Conservation (phyloP, 2,329 filamentous ascomycete species). For the Pyricularia pennisetigena region DNA sequence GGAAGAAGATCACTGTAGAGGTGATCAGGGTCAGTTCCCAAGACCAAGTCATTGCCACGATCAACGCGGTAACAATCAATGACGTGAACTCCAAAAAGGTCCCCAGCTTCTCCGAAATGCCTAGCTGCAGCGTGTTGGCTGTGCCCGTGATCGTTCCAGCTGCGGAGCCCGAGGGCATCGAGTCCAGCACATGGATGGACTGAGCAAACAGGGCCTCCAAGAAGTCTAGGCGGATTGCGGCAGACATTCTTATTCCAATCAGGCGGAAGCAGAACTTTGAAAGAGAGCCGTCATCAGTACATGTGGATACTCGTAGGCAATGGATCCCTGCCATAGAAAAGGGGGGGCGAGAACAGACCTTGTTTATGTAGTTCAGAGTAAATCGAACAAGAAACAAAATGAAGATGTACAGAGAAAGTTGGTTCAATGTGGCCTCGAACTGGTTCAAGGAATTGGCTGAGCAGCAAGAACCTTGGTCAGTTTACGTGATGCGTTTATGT, state of each 20-base stretch:
- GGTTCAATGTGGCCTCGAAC: constrained; percentile 32
- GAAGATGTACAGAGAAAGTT: constrained; percentile 54
- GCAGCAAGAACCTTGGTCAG: neutral
- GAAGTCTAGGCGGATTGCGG: constrained; percentile 53
- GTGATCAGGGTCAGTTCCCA: constrained; percentile 53
- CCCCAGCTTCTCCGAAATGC: constrained; percentile 54
- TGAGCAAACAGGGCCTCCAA: constrained; percentile 54
- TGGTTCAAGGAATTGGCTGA: neutral
- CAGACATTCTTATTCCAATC: constrained; percentile 51
- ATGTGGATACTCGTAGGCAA: neutral
- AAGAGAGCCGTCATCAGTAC: neutral
- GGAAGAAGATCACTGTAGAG: constrained; percentile 44
- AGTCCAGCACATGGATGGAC: constrained; percentile 58
- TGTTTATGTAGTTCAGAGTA: constrained; percentile 42
- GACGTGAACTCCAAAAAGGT: constrained; percentile 45
- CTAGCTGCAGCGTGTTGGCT: constrained; percentile 53
- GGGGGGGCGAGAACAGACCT: constrained; percentile 9
- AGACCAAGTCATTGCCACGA: constrained; percentile 46
- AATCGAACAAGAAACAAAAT: constrained; percentile 61
- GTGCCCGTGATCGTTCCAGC: constrained; percentile 54
- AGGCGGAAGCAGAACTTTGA: constrained; percentile 48
- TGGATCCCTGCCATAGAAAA: neutral
- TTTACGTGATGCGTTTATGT: neutral
- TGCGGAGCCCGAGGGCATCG: constrained; percentile 50
- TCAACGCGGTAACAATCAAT: constrained; percentile 40